Base-by-base conservation (phyloP, 257 asterid species). In the Solanum chmielewskii region DNA sequence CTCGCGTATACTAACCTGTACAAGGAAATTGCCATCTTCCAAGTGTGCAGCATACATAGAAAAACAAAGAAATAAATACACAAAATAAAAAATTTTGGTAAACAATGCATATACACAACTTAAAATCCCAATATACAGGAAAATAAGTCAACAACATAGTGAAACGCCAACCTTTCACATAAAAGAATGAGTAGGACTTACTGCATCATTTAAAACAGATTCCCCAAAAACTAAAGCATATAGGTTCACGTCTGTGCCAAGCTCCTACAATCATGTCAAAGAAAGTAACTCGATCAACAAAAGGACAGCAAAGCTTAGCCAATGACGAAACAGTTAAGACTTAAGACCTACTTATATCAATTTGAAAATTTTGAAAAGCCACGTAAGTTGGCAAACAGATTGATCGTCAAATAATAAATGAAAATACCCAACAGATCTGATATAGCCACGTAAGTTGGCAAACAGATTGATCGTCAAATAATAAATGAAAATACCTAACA, bases 181-280 rank as follows among this genome's bases (percentile, higher is more conserved):
- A 31, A 90, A 47, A 89, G 60, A 66, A 84, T 45, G 64, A 69
- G 66, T 69, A 85, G 78, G 91, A 93, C 96, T 93, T 93, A 97
- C 99, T 33, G 99, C 99, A 92, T 97, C 99, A 89, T 97, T 97
- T 90, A 97, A 90, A 89, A 97, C 99, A 89, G 99, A 97, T 88
- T 97, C 99, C 64, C 99, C 99, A 90, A 97, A 97, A 75, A 97
- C 99, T 92, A 97, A 90, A 27, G 99, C 99, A 64, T 96, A 97
- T 81, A 97, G 98, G 91, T 97, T 97, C 88, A 89, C 95, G 45
- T 97, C 99, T 15, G 98, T 91, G 85, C 99, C 99, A 89, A 97
- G 98, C 95, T 97, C 99, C 98, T 97, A 73, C 84, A 86, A 86
- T 21, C 39, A 86, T 73, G 70, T 74, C 41, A 73, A 71, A 85